Base-by-base conservation (phyloP, 805 yeast species). In the Spathaspora girioi region DNA sequence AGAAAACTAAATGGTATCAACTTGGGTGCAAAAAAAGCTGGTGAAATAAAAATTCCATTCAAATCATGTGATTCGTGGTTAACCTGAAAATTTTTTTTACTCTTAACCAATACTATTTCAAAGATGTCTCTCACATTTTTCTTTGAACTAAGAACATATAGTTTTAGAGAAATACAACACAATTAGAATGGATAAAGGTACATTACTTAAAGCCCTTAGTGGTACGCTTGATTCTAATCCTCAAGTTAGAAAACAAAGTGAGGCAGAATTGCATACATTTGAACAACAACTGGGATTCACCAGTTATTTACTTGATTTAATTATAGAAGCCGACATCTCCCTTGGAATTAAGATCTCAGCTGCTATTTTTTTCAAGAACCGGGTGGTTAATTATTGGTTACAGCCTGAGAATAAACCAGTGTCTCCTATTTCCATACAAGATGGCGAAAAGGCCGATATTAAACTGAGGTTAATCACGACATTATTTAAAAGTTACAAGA, bases 201-300 rank as follows among this genome's bases (percentile, higher is more conserved):
- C 77, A 20, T 74, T 82, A 48, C 67, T 82, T 53, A 62, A 67
- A 46, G 75, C 82, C 35, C 72, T 82, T 52, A 74, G 79, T 32
- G 81, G 81, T 29, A 81, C 86, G 1, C 66, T 82, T 60, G 82
- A 81, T 55, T 76, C 83, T 38, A 72, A 78, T 55, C 71, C 75
- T 26, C 73, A 70, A 50, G 59, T 71, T 14, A 74, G 86, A 60
- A 79, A 79, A 59, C 73, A 74, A 32, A 80, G 85, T 15, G 87
- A 83, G 64, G 65, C 64, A 29, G 79, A 80, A 58, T 68, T 82
- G 53, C 68, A 68, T 38, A 75, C 71, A 41, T 79, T 70, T 54
- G 86, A 81, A 60, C 77, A 76, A 54, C 80, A 78, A 54, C 76
- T 80, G 1, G 87, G 87, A 2, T 82, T 82, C 64, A 79, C 86